phyloP scores from a whole-genome alignment of 1,284 basidiomycete genomes.

The Wallemia ichthyophaga region DNA sequence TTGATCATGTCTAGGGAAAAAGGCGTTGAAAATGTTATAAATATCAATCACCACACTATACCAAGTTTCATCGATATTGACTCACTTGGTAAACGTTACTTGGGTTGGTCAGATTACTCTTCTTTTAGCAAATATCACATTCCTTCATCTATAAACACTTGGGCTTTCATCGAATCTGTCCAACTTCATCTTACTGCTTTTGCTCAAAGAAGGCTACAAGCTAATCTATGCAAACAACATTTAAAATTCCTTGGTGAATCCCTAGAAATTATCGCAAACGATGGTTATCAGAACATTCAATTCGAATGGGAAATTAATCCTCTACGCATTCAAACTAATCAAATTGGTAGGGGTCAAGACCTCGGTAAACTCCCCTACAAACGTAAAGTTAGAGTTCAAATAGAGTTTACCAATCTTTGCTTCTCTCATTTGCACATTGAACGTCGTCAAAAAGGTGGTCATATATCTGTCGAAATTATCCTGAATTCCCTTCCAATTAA shows the following conservation, averaged over 20 bases:
- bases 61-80: neutral
- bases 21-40: neutral
- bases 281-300: neutral
- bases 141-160: neutral
- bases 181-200: too few relatives aligned
- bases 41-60: neutral
- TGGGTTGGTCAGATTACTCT: neutral
- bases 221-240: too few relatives aligned
- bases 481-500: too few relatives aligned
- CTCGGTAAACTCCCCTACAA: too few relatives aligned
- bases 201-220: too few relatives aligned
- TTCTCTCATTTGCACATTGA: too few relatives aligned
- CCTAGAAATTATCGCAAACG: neutral
- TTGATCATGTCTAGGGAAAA: neutral
- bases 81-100: neutral
- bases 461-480: too few relatives aligned
- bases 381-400: too few relatives aligned
- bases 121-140: too few relatives aligned
- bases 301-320: neutral
- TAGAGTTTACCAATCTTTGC: too few relatives aligned
- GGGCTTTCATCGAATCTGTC: neutral
- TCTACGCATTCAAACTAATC: neutral
- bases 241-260: too few relatives aligned
- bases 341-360: neutral
- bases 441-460: too few relatives aligned